Conservation (phyloP, 2,329 filamentous ascomycete species). For the Pyrenophora seminiperda region DNA sequence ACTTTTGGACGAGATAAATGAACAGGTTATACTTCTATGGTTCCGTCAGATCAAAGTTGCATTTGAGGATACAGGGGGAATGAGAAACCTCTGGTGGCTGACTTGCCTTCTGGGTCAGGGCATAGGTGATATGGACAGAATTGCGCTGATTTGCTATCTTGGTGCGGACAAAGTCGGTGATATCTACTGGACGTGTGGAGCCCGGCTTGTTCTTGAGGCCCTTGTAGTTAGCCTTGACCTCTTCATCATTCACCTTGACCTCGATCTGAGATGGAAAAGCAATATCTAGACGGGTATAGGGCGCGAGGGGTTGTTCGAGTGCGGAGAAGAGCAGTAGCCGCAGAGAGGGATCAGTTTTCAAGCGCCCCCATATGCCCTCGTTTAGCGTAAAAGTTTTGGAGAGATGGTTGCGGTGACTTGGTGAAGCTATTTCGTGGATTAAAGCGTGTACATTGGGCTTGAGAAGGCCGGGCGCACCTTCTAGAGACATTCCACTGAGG, state of each 20-base stretch:
- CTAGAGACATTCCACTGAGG: slow-evolving; percentile 69
- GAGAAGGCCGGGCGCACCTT: slow-evolving; percentile 67
- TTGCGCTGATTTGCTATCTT: slow-evolving; percentile 73
- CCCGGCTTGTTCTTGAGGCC: slow-evolving; percentile 96
- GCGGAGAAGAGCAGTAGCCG: slow-evolving; percentile 86
- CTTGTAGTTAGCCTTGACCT: slow-evolving; percentile 90
- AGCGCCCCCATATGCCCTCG: slow-evolving; percentile 58
- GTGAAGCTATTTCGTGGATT: slow-evolving; percentile 55
- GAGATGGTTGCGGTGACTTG: slow-evolving; percentile 63
- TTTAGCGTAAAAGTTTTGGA: slow-evolving; percentile 64
- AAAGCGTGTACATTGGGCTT: slow-evolving; percentile 15
- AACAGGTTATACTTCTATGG: slow-evolving; percentile 58
- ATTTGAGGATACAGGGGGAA: slow-evolving; percentile 10
- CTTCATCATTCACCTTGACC: slow-evolving; percentile 84
- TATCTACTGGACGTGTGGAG: slow-evolving; percentile 89
- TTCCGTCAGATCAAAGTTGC: slow-evolving; percentile 22
- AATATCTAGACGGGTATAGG: slow-evolving; percentile 63
- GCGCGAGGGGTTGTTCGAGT: slow-evolving; percentile 55
- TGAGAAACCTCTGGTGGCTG: slow-evolving; percentile 32
- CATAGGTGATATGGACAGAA: slow-evolving; percentile 84
- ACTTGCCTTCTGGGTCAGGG: slow-evolving; percentile 82
- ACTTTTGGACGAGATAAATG: slow-evolving; percentile 75
- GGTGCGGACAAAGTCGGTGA: slow-evolving; percentile 76
- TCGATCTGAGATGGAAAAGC: slow-evolving; percentile 92
- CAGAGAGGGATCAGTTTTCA: slow-evolving; percentile 65